Evolutionary conservation across 495 filamentous ascomycete species (phyloP).

Genomic region (Penicillium robsamsonii): DNA sequence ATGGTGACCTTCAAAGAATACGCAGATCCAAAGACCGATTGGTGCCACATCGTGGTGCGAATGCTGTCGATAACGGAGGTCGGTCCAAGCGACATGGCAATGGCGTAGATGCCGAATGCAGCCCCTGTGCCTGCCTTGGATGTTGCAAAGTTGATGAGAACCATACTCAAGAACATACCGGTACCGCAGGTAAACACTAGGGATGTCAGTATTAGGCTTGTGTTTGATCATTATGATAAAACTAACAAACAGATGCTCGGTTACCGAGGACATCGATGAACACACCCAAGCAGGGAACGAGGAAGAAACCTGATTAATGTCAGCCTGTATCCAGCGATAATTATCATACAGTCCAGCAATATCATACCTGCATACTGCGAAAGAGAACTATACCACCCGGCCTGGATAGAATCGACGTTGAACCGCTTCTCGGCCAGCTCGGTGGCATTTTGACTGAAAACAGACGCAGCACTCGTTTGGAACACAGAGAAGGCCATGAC

Average conservation of each 20-base stretch:
- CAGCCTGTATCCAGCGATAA: background rate
- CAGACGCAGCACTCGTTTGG: conserved; percentile 39
- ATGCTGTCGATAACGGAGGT: conserved; percentile 46
- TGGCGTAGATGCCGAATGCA: conserved; percentile 44
- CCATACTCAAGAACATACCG: conserved; percentile 43
- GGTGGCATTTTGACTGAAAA: conserved; percentile 45
- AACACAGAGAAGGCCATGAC: conserved; percentile 44
- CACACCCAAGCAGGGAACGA: conserved; percentile 41
- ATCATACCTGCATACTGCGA: conserved; percentile 42
- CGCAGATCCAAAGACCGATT: conserved; percentile 44
- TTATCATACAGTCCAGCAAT: background rate
- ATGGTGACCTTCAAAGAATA: conserved; percentile 47
- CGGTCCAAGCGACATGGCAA: conserved; percentile 40
- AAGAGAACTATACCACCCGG: conserved; percentile 46
- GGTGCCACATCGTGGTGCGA: conserved; percentile 43
- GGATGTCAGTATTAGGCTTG: background rate
- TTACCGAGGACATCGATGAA: conserved; percentile 48
- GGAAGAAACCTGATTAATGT: conserved; percentile 31
- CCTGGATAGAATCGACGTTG: conserved; percentile 37
- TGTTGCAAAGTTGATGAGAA: conserved; percentile 36
- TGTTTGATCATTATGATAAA: background rate
- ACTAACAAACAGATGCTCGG: conserved; percentile 41
- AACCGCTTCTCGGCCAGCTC: conserved; percentile 46
- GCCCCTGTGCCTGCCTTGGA: conserved; percentile 38
- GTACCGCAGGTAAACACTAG: conserved; percentile 37